phyloP scores from a whole-genome alignment of 345 rosid genomes.

The Bruguiera parviflora region DNA sequence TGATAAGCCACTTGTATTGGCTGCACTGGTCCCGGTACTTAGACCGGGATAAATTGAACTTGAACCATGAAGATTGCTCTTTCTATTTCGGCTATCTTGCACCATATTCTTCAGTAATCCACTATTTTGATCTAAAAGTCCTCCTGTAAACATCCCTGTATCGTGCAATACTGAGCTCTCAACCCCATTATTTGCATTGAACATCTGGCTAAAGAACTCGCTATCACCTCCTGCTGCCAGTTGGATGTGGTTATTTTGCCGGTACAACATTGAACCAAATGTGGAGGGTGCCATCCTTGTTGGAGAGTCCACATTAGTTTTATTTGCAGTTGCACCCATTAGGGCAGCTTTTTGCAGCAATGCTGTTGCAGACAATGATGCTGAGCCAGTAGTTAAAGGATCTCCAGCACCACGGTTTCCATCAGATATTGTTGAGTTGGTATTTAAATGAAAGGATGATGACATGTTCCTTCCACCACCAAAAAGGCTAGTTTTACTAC shows the following conservation, averaged over 20 bases:
- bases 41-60: slow-evolving; percentile 8
- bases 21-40: slow-evolving; percentile 2
- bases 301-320: slow-evolving; percentile 19
- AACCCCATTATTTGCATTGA: slow-evolving; percentile 15
- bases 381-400: slow-evolving; percentile 6
- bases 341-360: slow-evolving; percentile 55
- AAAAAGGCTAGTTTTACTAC: slow-evolving; percentile 6
- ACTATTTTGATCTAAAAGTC: slow-evolving; percentile 18
- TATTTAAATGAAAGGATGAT: slow-evolving; percentile 25
- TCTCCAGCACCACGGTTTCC: slow-evolving; percentile 7
- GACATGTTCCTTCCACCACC: slow-evolving; percentile 6
- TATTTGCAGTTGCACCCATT: slow-evolving; percentile 45
- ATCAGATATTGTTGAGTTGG: slow-evolving; percentile 23
- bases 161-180: slow-evolving; percentile 9
- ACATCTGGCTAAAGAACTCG: slow-evolving; percentile 16
- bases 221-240: background rate
- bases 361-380: slow-evolving; percentile 54
- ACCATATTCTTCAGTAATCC: slow-evolving; percentile 18
- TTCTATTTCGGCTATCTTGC: background rate
- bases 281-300: slow-evolving; percentile 32
- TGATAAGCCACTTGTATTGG: slow-evolving; percentile 16
- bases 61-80: slow-evolving; percentile 14
- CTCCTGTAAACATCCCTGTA: slow-evolving; percentile 21
- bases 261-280: slow-evolving; percentile 9
- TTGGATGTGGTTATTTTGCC: slow-evolving; percentile 11